Evolutionary conservation across 148 eudicot genomes (phyloP).

Genomic region (Camellia japonica): DNA sequence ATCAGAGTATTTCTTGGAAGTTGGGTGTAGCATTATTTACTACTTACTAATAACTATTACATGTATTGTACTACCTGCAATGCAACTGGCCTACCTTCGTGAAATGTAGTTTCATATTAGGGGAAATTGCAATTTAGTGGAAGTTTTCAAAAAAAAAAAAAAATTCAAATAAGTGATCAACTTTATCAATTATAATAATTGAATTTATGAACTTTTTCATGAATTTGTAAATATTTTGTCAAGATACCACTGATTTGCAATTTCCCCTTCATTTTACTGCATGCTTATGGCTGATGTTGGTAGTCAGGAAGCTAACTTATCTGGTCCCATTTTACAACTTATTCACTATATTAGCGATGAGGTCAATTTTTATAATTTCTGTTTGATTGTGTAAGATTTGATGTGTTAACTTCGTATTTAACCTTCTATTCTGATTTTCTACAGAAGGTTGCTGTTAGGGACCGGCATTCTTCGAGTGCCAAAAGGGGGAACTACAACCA

Average conservation of each 20-base stretch:
- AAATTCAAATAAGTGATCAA: too few relatives aligned
- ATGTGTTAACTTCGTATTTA: not conserved
- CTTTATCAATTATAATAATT: too few relatives aligned
- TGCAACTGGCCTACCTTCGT: too few relatives aligned
- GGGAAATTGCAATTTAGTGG: too few relatives aligned
- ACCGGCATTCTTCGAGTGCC: conserved; percentile 59
- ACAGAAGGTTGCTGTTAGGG: conserved; percentile 66
- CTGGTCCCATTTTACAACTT: not conserved
- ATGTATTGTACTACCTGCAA: not conserved
- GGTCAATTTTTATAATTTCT: not conserved
- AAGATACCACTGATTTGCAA: too few relatives aligned
- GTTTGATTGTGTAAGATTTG: not conserved
- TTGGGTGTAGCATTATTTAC: not conserved
- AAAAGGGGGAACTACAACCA: conserved; percentile 63
- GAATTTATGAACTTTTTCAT: too few relatives aligned
- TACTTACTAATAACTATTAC: not conserved
- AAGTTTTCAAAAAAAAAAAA: too few relatives aligned
- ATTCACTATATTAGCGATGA: not conserved
- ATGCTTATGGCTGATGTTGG: too few relatives aligned
- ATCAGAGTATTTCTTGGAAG: not conserved
- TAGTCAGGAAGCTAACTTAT: too few relatives aligned
- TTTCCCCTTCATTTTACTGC: too few relatives aligned
- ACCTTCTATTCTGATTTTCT: not conserved
- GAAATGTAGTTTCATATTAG: too few relatives aligned
- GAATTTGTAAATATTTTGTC: too few relatives aligned